Percentiles rank a stretch among this genome's conserved stretches.
Conservation (phyloP, 176 grass and related monocot genomes). For the Triticum timopheevii region DNA sequence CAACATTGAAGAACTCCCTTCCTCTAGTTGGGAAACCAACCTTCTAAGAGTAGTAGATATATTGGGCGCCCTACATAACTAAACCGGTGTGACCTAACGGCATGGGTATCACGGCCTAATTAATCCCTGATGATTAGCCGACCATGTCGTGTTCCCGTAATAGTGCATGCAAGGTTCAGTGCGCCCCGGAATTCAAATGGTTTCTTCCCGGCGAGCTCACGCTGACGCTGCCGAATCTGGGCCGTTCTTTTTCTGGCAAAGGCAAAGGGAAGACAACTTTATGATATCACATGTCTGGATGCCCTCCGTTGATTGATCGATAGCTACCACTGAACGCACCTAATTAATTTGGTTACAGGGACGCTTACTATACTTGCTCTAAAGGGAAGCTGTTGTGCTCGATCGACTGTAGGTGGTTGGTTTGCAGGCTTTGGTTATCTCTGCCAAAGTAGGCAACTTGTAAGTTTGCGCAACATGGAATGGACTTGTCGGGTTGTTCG, state of each 20-base stretch:
- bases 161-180: not conserved
- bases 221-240: slow-evolving; percentile 27
- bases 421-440: not conserved
- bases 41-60: no score
- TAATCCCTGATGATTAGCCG: not conserved
- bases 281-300: slow-evolving; percentile 16
- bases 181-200: not conserved
- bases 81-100: slow-evolving; percentile 14
- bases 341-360: not conserved
- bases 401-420: not conserved
- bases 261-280: not conserved
- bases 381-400: slow-evolving; percentile 13
- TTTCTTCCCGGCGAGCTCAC: not conserved
- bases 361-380: not conserved
- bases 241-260: slow-evolving; percentile 4
- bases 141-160: not conserved
- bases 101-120: not conserved
- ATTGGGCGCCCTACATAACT: not conserved
- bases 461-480: not conserved
- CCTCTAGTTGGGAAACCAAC: not conserved
- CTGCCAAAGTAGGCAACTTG: slow-evolving; percentile 19
- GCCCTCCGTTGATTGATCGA: not conserved
- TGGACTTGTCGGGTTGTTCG: no score
- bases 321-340: not conserved
- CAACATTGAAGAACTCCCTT: slow-evolving; percentile 4